Base-by-base conservation (phyloP, 257 asterid genomes). In the Eustoma russellianum region DNA sequence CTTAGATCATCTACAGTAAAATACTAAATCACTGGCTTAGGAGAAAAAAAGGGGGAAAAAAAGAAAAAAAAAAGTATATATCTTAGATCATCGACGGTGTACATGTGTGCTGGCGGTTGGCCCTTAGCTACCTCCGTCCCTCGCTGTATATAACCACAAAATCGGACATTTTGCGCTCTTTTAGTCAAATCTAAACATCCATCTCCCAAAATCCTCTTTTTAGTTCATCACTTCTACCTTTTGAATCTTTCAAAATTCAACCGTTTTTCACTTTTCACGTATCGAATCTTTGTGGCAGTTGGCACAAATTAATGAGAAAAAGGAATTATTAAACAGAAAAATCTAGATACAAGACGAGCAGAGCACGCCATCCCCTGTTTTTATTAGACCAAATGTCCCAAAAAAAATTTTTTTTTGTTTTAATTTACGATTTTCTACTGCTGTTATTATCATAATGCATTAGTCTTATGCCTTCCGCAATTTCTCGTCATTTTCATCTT, bases 281-380 rank as follows among this genome's bases (percentile, higher is more conserved):
- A 51, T 64, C 48, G 68, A 66, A 57, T 62, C 66, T 66, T 71
- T 56, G 44, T 33, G 70, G 63, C 54, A 62, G 65, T 67, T 56
- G 68, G 52, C 68, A 19, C 43, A 19, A 13, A 38, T 34, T 17
- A 13, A 28, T 28, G 41, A 1, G 44, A 44, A 63, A 51, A 33
- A 41, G 33, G 35, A 33, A 53, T 52, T 35, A 18, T 46, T 7
- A 46, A 24, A 17, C 13, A 6, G 33, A 19, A 24, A 19, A 24
- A 7, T 10, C 33, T 12, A 50, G 43, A 34, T 54, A 13, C 13
- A 55, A 65, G 60, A 61, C 59, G 74, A 71, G 73, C 56, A 47
- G 58, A 59, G 61, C 61, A 72, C 76, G 69, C 68, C 12, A 38
- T 38, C 1, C 12, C 68, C 56, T 55, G 43, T 46, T 59, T 50